A percentile compares a stretch with the other conserved stretches of the same genome.
These are phyloP conservation scores for Metschnikowia proteae DNA, from an alignment of 805 yeast species.

Conservation along the genomic window DNA sequence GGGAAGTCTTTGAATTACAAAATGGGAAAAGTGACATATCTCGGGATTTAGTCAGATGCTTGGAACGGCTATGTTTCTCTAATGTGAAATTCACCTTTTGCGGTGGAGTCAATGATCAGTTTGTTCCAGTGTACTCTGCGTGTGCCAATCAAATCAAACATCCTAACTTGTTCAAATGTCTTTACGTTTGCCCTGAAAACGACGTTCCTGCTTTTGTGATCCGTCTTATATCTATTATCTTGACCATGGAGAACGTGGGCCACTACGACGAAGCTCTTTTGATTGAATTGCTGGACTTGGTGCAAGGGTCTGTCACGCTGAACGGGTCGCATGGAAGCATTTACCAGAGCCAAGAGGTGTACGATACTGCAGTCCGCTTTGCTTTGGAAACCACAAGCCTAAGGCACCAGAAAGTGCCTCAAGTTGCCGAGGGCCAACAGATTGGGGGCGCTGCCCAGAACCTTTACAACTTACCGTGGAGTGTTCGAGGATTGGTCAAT, in stretches of 20 bases:
- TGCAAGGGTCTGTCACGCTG: conserved; percentile 21
- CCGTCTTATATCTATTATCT: conserved; percentile 25
- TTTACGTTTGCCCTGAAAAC: conserved; percentile 19
- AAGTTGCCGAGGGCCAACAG: not conserved
- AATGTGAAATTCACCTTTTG: conserved; percentile 36
- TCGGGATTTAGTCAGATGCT: conserved; percentile 17
- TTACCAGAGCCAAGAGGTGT: conserved; percentile 23
- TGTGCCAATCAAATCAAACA: conserved; percentile 29
- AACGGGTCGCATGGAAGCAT: conserved; percentile 30
- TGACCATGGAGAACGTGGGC: conserved; percentile 36
- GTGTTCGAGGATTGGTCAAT: conserved; percentile 33
- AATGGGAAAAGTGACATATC: conserved; percentile 19
- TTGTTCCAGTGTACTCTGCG: conserved; percentile 34
- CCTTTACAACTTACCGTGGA: conserved; percentile 37
- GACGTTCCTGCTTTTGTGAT: conserved; percentile 28
- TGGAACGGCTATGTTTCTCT: conserved; percentile 18
- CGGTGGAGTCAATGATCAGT: conserved; percentile 34
- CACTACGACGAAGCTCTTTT: conserved; percentile 29
- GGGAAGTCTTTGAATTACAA: conserved; percentile 34
- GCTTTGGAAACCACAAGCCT: conserved; percentile 37
- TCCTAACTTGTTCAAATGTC: conserved; percentile 34
- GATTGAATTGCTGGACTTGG: conserved; percentile 27
- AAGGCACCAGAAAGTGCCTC: conserved; percentile 6
- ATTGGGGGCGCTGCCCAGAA: conserved; percentile 5
- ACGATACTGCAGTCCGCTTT: conserved; percentile 28